A percentile compares a stretch with the other conserved stretches of the same genome.
Evolutionary conservation across 176 grass and related monocot genomes (phyloP).

Genomic region (Dactylis glomerata): DNA sequence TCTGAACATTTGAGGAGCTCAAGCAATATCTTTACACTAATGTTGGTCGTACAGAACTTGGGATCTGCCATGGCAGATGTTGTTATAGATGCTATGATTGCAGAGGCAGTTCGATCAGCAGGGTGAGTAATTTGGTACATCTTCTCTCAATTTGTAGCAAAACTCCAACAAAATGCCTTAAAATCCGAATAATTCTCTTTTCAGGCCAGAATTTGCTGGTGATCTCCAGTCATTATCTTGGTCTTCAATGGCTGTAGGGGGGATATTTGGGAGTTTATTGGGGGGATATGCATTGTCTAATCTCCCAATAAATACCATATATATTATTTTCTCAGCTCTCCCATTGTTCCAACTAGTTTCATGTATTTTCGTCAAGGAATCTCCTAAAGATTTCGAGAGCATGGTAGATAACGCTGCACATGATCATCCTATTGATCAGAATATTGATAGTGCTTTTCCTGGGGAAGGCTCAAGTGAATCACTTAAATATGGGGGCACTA

Average conservation of each 20-base stretch:
- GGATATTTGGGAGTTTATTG: conserved; percentile 68
- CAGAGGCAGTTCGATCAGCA: conserved; percentile 62
- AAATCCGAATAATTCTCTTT: conserved; percentile 24
- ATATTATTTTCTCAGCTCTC: conserved; percentile 59
- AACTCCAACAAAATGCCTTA: neutral
- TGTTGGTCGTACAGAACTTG: conserved; percentile 62
- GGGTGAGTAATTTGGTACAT: conserved; percentile 35
- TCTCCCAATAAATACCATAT: conserved; percentile 58
- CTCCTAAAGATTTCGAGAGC: conserved; percentile 30
- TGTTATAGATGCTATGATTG: conserved; percentile 83
- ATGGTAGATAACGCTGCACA: neutral
- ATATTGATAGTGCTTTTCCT: conserved; percentile 4
- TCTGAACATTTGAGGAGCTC: conserved; percentile 50
- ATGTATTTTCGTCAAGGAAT: conserved; percentile 59
- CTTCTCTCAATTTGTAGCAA: conserved; percentile 6
- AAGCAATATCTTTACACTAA: conserved; percentile 47
- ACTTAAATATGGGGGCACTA: conserved; percentile 29
- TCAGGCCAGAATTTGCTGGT: conserved; percentile 68
- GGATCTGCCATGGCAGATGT: conserved; percentile 85
- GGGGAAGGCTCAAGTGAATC: conserved; percentile 25
- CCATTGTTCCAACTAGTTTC: conserved; percentile 65
- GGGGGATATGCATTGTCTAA: conserved; percentile 78
- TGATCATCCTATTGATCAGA: conserved; percentile 27
- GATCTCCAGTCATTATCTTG: conserved; percentile 83
- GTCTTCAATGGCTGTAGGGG: conserved; percentile 75